Conservation (phyloP, 2,329 filamentous ascomycete genomes). For the Exophiala phaeomuriformis region DNA sequence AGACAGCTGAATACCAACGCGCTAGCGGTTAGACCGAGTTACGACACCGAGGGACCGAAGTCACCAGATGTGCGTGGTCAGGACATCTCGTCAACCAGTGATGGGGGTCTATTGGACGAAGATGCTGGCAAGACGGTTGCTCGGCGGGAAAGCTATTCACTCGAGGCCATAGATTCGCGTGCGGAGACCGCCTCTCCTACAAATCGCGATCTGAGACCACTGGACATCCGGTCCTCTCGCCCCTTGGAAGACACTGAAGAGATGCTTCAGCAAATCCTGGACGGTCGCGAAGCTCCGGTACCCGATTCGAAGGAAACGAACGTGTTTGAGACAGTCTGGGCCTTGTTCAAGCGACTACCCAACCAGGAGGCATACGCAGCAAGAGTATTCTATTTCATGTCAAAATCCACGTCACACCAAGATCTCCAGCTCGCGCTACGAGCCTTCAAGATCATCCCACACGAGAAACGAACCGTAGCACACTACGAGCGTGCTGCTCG, state of each 20-base stretch:
- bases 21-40: not conserved
- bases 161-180: not conserved
- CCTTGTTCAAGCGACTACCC: conserved; percentile 8
- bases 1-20: not conserved
- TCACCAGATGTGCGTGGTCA: not conserved
- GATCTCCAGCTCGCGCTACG: conserved; percentile 3
- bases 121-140: not conserved
- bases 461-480: conserved; percentile 32
- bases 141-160: not conserved
- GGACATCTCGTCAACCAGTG: not conserved
- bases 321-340: conserved; percentile 6
- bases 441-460: conserved; percentile 41
- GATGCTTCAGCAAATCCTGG: conserved; percentile 4
- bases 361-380: conserved; percentile 11
- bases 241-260: not conserved
- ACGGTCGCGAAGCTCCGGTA: not conserved
- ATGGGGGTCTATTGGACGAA: not conserved
- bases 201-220: not conserved
- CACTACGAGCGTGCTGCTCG: conserved; percentile 39
- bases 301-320: not conserved
- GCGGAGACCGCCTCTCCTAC: not conserved
- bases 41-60: not conserved
- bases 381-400: conserved; percentile 11
- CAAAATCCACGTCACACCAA: not conserved
- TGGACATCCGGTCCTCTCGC: not conserved